These are phyloP conservation scores for Vitis hybrid DNA, from an alignment of 177 flowering plant species.

Conservation along the genomic window DNA sequence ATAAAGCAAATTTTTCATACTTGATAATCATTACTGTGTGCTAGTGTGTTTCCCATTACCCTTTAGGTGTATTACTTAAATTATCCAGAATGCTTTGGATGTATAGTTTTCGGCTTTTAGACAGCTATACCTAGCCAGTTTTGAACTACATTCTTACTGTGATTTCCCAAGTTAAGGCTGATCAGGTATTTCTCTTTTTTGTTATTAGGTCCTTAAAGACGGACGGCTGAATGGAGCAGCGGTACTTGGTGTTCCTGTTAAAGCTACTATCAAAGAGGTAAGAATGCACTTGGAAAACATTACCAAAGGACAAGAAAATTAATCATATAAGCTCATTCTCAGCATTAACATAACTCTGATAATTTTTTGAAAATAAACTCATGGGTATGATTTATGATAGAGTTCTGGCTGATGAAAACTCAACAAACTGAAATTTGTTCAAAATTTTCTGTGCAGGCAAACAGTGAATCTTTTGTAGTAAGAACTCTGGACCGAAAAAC, in stretches of 20 bases:
- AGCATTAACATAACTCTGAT: no score
- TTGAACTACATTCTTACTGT: background rate
- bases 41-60: no score
- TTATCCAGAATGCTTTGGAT: background rate
- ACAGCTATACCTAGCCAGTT: no score
- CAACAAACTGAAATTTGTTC: background rate
- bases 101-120: no score
- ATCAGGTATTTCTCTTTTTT: slow-evolving; percentile 2
- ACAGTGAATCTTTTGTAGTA: slow-evolving; percentile 71
- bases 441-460: slow-evolving; percentile 57
- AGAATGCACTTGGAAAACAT: background rate
- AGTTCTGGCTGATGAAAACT: no score
- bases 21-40: no score
- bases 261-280: slow-evolving; percentile 99
- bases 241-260: slow-evolving; percentile 96
- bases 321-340: no score
- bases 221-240: slow-evolving; percentile 86
- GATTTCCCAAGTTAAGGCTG: background rate
- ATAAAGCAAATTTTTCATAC: no score
- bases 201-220: slow-evolving; percentile 77
- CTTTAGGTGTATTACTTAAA: background rate
- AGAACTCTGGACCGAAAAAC: slow-evolving; percentile 86
- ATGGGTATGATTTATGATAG: no score
- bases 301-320: no score
- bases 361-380: no score